phyloP scores from a whole-genome alignment of 2,329 filamentous ascomycete genomes.

The Eutypa lata region DNA sequence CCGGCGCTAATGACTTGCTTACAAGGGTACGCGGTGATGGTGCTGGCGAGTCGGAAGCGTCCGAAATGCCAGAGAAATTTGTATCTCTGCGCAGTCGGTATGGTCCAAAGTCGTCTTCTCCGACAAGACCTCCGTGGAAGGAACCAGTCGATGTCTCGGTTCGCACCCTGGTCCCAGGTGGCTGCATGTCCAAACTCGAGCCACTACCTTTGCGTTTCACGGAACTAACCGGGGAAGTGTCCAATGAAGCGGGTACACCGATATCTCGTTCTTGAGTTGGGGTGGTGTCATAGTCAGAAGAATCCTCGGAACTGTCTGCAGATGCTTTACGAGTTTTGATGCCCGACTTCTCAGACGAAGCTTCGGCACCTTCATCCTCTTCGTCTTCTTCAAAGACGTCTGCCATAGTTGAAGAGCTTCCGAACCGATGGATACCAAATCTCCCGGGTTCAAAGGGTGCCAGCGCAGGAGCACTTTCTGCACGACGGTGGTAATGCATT shows the following conservation, averaged over 20 bases:
- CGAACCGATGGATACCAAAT: conserved; percentile 58
- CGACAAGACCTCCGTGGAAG: conserved; percentile 49
- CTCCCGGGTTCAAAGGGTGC: conserved; percentile 66
- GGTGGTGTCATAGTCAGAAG: conserved; percentile 21
- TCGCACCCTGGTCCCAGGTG: conserved; percentile 37
- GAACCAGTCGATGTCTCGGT: conserved; percentile 48
- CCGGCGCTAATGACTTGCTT: conserved; percentile 44
- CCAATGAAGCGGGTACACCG: conserved; percentile 9
- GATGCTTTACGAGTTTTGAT: conserved; percentile 21
- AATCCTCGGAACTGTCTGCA: conserved; percentile 18
- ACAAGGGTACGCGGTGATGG: conserved; percentile 43
- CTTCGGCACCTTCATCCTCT: conserved; percentile 47
- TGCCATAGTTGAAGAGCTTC: conserved; percentile 72
- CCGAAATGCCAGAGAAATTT: conserved; percentile 28
- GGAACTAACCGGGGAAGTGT: conserved; percentile 10
- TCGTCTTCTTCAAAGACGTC: conserved; percentile 87
- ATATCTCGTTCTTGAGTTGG: conserved; percentile 28
- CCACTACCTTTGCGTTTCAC: conserved; percentile 45
- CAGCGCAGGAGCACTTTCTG: conserved; percentile 78
- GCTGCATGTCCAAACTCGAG: conserved; percentile 38
- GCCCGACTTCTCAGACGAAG: conserved; percentile 22
- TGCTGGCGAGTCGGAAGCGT: conserved; percentile 38
- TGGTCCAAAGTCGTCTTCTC: conserved; percentile 40
- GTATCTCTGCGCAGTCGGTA: conserved; percentile 38
- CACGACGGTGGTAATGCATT: conserved; percentile 73